Percentiles rank a stretch among this genome's conserved stretches.
These are phyloP conservation scores for Aspergillus bertholletiae DNA, from an alignment of 495 filamentous ascomycete genomes.

Conservation along the genomic window DNA sequence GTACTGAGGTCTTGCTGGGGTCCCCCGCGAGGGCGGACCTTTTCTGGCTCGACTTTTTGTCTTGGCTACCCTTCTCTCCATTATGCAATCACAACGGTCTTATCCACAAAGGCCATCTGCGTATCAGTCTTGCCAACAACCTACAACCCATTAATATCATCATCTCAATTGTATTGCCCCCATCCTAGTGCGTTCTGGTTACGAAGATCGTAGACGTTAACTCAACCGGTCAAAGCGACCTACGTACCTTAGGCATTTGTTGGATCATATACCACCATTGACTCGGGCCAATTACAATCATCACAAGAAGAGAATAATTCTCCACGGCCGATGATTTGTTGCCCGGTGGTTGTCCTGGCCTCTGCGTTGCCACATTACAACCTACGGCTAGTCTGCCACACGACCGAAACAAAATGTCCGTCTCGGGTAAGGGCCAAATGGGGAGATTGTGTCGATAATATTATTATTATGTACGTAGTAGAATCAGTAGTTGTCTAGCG, in stretches of 20 bases:
- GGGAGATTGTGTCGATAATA: neutral
- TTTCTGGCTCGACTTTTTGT: conserved; percentile 2
- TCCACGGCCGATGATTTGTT: conserved; percentile 12
- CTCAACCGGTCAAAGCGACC: conserved; percentile 11
- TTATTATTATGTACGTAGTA: neutral
- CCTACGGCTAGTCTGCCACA: conserved; percentile 6
- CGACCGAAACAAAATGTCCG: conserved; percentile 7
- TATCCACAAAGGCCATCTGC: neutral
- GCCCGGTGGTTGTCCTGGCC: conserved; percentile 8
- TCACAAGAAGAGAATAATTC: conserved; percentile 5
- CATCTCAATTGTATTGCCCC: neutral
- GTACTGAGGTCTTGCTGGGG: conserved; percentile 3
- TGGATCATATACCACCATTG: conserved; percentile 6
- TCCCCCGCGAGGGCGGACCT: conserved; percentile 14
- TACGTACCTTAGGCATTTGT: conserved; percentile 14
- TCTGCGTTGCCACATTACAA: conserved; percentile 19
- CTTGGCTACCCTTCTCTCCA: conserved; percentile 2
- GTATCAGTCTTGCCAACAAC: neutral
- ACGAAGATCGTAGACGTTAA: neutral
- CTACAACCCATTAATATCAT: neutral
- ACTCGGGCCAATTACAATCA: conserved; percentile 6
- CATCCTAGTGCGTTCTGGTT: neutral
- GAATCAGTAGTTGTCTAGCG: neutral
- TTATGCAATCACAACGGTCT: neutral
- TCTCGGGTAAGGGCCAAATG: conserved; percentile 2